These are phyloP conservation scores for Thermothielavioides terrestris DNA, from an alignment of 495 filamentous ascomycete species.

Conservation along the genomic window DNA sequence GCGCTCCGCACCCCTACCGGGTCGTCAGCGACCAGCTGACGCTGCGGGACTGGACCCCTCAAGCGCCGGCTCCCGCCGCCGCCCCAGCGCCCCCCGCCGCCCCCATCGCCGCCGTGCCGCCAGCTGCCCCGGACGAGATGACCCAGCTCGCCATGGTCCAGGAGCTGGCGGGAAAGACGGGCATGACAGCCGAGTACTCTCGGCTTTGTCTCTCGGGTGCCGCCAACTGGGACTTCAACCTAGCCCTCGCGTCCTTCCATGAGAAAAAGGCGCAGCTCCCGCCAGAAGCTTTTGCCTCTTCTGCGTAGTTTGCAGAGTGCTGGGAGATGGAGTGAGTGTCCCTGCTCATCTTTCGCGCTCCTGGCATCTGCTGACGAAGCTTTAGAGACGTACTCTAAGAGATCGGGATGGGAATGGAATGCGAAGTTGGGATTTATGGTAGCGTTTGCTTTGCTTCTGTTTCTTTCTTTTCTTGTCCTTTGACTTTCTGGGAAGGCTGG, in stretches of 20 bases:
- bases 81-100: slow-evolving; percentile 1
- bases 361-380: too few species aligned
- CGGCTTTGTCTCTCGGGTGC: slow-evolving; percentile 54
- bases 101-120: background rate
- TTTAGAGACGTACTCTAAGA: too few species aligned
- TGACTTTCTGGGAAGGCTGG: too few species aligned
- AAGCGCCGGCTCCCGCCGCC: background rate
- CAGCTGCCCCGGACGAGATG: slow-evolving; percentile 38
- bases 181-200: slow-evolving; percentile 65
- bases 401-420: too few species aligned
- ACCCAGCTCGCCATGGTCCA: slow-evolving; percentile 48
- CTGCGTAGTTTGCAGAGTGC: slow-evolving; percentile 2
- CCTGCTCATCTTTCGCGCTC: too few species aligned
- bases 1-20: slow-evolving; percentile 46
- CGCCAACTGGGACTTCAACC: slow-evolving; percentile 67
- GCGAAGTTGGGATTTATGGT: too few species aligned
- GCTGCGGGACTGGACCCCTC: slow-evolving; percentile 44
- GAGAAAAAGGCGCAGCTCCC: slow-evolving; percentile 41
- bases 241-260: slow-evolving; percentile 58
- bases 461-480: too few species aligned
- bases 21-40: slow-evolving; percentile 75
- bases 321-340: background rate
- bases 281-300: slow-evolving; percentile 27
- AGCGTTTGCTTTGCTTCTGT: too few species aligned
- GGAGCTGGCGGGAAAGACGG: slow-evolving; percentile 58